Percentiles rank a stretch among this genome's conserved stretches.
phyloP scores from a whole-genome alignment of 306 rosid genomes.

The Oemleria cerasiformis region DNA sequence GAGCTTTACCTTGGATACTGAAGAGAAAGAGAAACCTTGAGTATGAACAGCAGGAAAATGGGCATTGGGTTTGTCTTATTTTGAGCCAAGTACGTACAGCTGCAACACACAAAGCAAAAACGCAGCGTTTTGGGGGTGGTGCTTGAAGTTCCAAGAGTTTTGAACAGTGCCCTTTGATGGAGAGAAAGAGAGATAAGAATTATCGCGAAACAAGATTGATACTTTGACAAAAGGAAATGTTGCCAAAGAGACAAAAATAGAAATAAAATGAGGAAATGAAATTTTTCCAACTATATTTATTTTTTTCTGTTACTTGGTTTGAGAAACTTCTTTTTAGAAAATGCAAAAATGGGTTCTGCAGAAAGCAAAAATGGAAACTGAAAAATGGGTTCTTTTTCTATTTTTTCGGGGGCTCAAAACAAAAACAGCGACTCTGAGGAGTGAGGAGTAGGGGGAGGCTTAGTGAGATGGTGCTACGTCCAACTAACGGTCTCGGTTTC shows the following conservation, averaged over 20 bases:
- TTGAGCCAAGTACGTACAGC: neutral
- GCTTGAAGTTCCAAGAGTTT: neutral
- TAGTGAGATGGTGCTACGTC: conserved; percentile 19
- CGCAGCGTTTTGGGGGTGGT: neutral
- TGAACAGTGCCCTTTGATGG: conserved; percentile 6
- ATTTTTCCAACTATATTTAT: neutral
- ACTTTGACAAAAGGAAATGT: conserved; percentile 8
- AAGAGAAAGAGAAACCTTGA: neutral
- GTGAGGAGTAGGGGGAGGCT: conserved; percentile 30
- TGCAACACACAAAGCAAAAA: neutral
- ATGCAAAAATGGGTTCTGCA: neutral
- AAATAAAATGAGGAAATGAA: neutral
- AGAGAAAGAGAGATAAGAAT: neutral
- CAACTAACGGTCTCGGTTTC: conserved; percentile 47
- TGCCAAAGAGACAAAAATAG: neutral
- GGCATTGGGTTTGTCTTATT: conserved; percentile 8
- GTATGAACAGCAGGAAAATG: neutral
- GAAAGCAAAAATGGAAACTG: neutral
- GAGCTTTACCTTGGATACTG: conserved; percentile 18
- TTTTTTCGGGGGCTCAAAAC: conserved; percentile 18
- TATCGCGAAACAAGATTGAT: neutral
- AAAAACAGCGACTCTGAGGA: neutral
- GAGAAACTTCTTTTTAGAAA: neutral
- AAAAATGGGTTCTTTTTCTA: neutral
- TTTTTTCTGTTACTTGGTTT: neutral